Percentiles rank a stretch among this genome's conserved stretches.
phyloP scores from a whole-genome alignment of 2,329 filamentous ascomycete genomes.

The Stagonosporopsis tanaceti region DNA sequence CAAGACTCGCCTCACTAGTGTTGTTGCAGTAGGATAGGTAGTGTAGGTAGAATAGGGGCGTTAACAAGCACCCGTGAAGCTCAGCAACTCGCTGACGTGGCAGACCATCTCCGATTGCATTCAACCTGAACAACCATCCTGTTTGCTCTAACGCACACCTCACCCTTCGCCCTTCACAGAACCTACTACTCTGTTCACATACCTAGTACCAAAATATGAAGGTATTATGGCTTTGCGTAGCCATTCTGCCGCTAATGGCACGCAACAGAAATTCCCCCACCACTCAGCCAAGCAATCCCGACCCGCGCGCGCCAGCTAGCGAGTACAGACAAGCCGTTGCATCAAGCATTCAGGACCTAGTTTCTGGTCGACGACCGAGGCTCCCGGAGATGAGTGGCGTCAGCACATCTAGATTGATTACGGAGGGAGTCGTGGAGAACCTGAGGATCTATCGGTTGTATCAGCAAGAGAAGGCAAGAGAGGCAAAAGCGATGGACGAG shows the following conservation, averaged over 20 bases:
- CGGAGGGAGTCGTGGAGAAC: conserved; percentile 33
- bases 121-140: background rate
- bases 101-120: background rate
- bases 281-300: background rate
- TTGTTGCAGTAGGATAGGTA: too few relatives aligned
- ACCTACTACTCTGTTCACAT: background rate
- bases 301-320: background rate
- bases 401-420: conserved; percentile 22
- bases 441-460: conserved; percentile 27
- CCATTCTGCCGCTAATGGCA: background rate
- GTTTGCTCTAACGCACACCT: too few relatives aligned
- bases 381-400: conserved; percentile 17
- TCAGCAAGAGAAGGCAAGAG: conserved; percentile 21
- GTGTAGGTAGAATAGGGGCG: too few relatives aligned
- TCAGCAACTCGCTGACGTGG: background rate
- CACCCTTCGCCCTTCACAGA: background rate
- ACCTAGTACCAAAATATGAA: background rate
- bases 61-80: too few relatives aligned
- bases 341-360: conserved; percentile 23
- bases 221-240: background rate
- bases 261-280: background rate
- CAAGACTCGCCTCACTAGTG: too few relatives aligned
- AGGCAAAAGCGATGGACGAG: conserved; percentile 2
- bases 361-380: conserved; percentile 16
- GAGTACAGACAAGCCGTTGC: conserved; percentile 20